Conservation (phyloP, 2,329 filamentous ascomycete species). For the Nothophoma quercina region DNA sequence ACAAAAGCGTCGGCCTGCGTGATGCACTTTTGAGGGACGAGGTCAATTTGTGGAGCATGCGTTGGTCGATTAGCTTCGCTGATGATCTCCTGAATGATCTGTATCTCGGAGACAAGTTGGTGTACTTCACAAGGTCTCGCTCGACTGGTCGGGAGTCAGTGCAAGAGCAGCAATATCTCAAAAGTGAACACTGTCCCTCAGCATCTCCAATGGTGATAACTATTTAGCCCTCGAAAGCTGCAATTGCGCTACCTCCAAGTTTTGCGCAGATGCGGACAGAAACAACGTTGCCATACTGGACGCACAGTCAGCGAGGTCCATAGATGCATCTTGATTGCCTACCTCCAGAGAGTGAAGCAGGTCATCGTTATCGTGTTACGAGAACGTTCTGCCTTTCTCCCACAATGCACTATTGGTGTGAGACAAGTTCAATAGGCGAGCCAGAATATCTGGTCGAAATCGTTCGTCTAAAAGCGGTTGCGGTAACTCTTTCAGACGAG, state of each 20-base stretch:
- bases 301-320: not conserved
- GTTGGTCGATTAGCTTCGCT: not conserved
- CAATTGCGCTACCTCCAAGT: not conserved
- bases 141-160: not conserved
- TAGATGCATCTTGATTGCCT: not conserved
- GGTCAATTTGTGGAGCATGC: not conserved
- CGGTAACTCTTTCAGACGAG: slow-evolving; percentile 2
- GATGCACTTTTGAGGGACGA: not conserved
- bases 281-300: not conserved
- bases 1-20: not conserved
- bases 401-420: not conserved
- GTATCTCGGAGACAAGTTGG: not conserved
- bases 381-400: not conserved
- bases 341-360: slow-evolving; percentile 2
- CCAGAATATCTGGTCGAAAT: not conserved
- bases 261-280: not conserved
- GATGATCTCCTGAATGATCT: not conserved
- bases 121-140: not conserved
- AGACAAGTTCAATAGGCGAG: not conserved
- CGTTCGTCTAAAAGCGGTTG: not conserved
- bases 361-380: not conserved
- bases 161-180: too few species aligned
- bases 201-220: not conserved
- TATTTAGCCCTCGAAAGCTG: not conserved
- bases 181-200: not conserved